phyloP scores from a whole-genome alignment of 2,329 filamentous ascomycete genomes.

The Mycosphaerella sp. region DNA sequence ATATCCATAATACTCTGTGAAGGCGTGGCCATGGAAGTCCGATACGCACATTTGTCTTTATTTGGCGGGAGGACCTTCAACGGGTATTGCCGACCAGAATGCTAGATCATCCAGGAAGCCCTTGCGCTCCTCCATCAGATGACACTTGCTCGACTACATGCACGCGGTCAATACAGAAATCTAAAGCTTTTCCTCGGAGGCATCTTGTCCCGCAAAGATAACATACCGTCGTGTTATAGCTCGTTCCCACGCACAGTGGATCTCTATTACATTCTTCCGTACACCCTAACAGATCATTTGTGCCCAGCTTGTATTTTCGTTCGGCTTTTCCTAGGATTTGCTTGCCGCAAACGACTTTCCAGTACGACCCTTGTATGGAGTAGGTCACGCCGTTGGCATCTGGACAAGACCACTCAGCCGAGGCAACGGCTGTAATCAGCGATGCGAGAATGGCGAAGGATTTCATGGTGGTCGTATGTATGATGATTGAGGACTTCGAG shows the following conservation, averaged over 20 bases:
- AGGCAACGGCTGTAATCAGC: not conserved
- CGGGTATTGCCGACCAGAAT: constrained; percentile 2
- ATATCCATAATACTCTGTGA: too few species aligned
- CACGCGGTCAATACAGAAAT: too few species aligned
- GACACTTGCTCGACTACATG: not conserved
- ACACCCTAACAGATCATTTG: not conserved
- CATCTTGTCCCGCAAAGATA: too few species aligned
- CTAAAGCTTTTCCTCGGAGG: not conserved
- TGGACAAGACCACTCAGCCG: constrained; percentile 3
- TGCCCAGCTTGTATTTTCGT: too few species aligned
- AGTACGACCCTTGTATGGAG: constrained; percentile 2
- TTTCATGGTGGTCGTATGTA: not conserved
- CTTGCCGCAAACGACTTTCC: constrained; percentile 7
- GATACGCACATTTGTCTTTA: constrained; percentile 5
- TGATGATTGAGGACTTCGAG: too few species aligned
- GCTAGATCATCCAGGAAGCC: too few species aligned
- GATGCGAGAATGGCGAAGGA: not conserved
- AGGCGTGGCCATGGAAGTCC: not conserved
- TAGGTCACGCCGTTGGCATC: constrained; percentile 3
- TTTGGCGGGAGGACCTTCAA: not conserved
- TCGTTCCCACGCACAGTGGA: constrained; percentile 1
- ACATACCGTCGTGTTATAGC: constrained; percentile 7
- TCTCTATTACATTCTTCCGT: constrained; percentile 3
- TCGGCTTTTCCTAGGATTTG: not conserved
- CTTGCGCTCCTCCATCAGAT: not conserved